A percentile compares a stretch with the other conserved stretches of the same genome.
These are phyloP conservation scores for Telopea speciosissima DNA, from an alignment of 177 flowering plant genomes.

Conservation along the genomic window DNA sequence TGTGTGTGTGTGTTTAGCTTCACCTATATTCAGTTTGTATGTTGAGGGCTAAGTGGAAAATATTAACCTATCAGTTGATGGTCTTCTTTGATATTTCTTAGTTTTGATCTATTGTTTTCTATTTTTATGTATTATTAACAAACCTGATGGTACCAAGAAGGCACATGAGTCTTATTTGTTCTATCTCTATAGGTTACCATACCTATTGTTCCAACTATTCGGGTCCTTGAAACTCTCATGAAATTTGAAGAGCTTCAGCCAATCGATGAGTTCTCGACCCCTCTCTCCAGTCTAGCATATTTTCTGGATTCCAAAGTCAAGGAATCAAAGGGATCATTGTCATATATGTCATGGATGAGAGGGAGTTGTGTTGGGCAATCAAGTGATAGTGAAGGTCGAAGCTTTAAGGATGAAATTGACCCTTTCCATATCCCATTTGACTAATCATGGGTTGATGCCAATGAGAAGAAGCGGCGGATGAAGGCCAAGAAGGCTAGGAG, in stretches of 20 bases:
- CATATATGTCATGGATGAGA: constrained; percentile 99
- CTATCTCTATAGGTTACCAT: constrained; percentile 68
- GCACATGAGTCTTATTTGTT: background rate
- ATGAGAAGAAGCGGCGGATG: constrained; percentile 87
- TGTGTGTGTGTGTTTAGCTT: no score
- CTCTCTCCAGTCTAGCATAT: no score
- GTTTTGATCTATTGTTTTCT: no score
- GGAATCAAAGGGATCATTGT: constrained; percentile 58
- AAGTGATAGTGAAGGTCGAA: constrained; percentile 59
- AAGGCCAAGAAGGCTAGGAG: constrained; percentile 88
- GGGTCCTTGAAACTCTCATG: constrained; percentile 88
- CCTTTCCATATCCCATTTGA: no score
- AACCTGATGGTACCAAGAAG: no score
- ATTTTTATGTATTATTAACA: no score
- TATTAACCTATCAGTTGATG: no score
- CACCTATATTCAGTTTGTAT: no score
- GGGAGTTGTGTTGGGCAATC: constrained; percentile 70
- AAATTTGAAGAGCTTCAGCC: constrained; percentile 96
- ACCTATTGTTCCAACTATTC: constrained; percentile 91
- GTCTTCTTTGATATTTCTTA: no score
- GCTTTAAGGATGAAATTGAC: constrained; percentile 65
- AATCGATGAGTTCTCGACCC: constrained; percentile 75
- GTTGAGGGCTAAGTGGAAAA: no score
- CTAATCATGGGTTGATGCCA: constrained; percentile 91
- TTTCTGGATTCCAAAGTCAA: no score